These are phyloP conservation scores for Arthromyces matolae DNA, from an alignment of 768 basidiomycete genomes.

Conservation along the genomic window DNA sequence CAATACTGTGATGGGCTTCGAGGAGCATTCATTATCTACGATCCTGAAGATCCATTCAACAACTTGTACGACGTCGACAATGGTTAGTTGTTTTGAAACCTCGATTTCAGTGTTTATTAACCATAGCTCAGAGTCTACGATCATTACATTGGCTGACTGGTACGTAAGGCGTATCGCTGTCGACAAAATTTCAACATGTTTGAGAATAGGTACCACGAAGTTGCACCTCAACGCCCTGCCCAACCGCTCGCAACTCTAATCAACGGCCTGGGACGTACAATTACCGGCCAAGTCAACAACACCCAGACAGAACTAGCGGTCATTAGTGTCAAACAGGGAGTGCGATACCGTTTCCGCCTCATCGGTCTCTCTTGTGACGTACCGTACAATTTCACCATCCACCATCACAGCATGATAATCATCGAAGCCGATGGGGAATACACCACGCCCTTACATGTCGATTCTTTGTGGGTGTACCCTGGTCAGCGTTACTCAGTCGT, in stretches of 20 bases:
- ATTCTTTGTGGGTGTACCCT: constrained; percentile 6
- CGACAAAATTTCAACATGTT: background rate
- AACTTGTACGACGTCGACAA: constrained; percentile 3
- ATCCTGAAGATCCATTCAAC: constrained; percentile 2
- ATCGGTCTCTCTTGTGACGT: constrained; percentile 8
- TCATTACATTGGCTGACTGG: constrained; percentile 8
- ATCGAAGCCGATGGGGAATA: constrained; percentile 8
- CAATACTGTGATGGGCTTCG: constrained; percentile 9
- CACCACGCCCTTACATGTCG: background rate
- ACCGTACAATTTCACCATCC: constrained; percentile 7
- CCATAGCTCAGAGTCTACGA: background rate
- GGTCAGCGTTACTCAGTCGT: constrained; percentile 8
- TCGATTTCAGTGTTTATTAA: background rate
- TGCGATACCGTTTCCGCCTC: constrained; percentile 8
- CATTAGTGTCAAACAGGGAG: constrained; percentile 4
- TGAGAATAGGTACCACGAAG: constrained; percentile 9
- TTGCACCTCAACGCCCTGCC: constrained; percentile 1
- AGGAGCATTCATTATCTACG: constrained; percentile 6
- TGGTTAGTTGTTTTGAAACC: background rate
- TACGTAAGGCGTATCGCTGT: background rate
- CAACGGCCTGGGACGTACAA: constrained; percentile 5
- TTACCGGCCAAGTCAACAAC: no score
- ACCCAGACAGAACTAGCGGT: constrained; percentile 1
- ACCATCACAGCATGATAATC: constrained; percentile 3
- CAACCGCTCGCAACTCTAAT: constrained; percentile 3